Percentiles rank a stretch among this genome's conserved stretches.
Conservation (phyloP, 306 rosid genomes). For the Gynostemma pentaphyllum region DNA sequence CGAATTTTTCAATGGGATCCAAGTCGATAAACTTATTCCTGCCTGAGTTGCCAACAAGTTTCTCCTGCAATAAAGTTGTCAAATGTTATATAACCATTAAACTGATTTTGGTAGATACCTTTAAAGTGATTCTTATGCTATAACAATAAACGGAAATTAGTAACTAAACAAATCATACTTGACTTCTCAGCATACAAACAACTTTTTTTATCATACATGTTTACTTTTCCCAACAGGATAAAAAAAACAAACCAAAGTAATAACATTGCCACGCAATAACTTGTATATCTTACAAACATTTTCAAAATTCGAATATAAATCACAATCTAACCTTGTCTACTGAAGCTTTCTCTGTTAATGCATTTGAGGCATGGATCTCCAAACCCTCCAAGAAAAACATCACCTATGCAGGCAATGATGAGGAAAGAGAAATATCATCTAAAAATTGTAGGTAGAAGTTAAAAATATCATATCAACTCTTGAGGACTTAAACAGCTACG, state of each 20-base stretch:
- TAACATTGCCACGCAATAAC: too few relatives aligned
- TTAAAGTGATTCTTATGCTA: too few relatives aligned
- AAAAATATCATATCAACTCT: neutral
- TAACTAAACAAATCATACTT: neutral
- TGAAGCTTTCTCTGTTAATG: slow-evolving; percentile 25
- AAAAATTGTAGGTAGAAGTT: neutral
- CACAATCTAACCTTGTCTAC: slow-evolving; percentile 37
- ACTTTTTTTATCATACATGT: neutral
- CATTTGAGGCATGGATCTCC: slow-evolving; percentile 44
- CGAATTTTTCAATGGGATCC: slow-evolving; percentile 43
- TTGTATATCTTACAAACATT: neutral
- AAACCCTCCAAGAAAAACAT: slow-evolving; percentile 48
- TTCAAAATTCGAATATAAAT: neutral
- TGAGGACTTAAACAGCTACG: neutral
- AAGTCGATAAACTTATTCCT: slow-evolving; percentile 17
- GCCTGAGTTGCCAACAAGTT: slow-evolving; percentile 21
- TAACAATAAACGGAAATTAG: neutral
- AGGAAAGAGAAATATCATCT: neutral
- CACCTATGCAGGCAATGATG: slow-evolving; percentile 32
- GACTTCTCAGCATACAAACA: neutral
- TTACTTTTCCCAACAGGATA: neutral
- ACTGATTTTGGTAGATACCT: neutral
- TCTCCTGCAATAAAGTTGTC: slow-evolving; percentile 23
- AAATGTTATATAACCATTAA: neutral
- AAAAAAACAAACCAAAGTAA: too few relatives aligned